Base-by-base conservation (phyloP, 2,329 filamentous ascomycete species). In the Endoconidiophora polonica region DNA sequence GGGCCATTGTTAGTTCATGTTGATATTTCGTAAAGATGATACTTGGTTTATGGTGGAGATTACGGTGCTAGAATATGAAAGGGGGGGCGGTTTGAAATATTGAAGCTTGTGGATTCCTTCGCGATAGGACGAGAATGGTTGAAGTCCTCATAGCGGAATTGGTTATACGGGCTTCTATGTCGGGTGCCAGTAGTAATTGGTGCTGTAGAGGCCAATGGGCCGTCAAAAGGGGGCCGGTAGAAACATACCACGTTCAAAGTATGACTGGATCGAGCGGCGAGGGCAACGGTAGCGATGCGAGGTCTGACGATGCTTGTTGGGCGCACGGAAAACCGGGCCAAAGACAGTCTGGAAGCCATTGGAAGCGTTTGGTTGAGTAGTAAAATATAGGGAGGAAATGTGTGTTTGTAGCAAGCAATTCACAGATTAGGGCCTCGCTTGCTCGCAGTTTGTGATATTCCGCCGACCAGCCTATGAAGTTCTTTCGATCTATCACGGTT, bases 311-410 rank as follows among this genome's bases (percentile, higher is more conserved):
- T 20, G 44, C 14, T 26, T 39, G 38, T 26, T 24, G 50, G 50
- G 73, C 83, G 77, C 59, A 76, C 69, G 63, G 75, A 77, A 60
- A 78, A 77, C 67, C 85, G 76, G 67, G 86, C 70, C 61, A 84
- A 66, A 44, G 86, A 83, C 63, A 94, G 69, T 72, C 82, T 90
- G 65, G 83, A 88, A 65, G 86, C 83, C 87, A 94, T 94, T 60
- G 57, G 59, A 57, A 52, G n/a, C 24, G 22, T 23, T 49, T 37
- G 41, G n/a, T 10, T 29, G 29, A 45, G 26, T 16, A 5, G 33
- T 16, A 9, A 23, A 16, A 37, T 6, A 10, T 3, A 10, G 12
- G 5, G 4, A 33, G 9, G 2, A 4, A 33, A 33, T 7, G 29
- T 33, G 16, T 33, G 29, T 33, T 7, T 3, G 29, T 33, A 33